Percentiles rank a stretch among this genome's conserved stretches.
phyloP scores from a whole-genome alignment of 495 filamentous ascomycete genomes.

The Xylaria castorea region DNA sequence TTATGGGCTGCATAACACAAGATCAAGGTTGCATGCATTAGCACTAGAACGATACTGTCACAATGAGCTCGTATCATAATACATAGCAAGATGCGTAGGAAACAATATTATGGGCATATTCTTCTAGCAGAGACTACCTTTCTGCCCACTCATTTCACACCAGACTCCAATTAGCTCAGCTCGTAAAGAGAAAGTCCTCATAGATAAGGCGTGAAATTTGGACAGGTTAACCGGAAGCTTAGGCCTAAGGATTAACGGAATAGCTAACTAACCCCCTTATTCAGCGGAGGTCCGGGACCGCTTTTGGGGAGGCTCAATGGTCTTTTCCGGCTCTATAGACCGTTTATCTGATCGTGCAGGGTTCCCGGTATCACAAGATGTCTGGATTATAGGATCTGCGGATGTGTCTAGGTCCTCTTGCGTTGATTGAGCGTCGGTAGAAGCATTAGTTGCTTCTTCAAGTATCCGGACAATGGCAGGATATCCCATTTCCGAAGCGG shows the following conservation, averaged over 20 bases:
- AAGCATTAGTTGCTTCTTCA: background rate
- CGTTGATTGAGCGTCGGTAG: background rate
- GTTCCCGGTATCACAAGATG: background rate
- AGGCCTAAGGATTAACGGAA: background rate
- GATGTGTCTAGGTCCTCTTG: background rate
- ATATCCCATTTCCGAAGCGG: slow-evolving; percentile 21
- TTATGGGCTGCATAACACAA: too few species aligned
- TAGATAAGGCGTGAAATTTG: background rate
- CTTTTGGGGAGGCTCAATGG: background rate
- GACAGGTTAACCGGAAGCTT: background rate
- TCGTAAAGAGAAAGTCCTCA: too few species aligned
- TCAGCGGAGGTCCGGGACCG: background rate
- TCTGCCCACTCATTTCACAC: too few species aligned
- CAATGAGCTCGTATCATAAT: too few species aligned
- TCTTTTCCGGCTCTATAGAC: background rate
- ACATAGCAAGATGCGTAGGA: too few species aligned
- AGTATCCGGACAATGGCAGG: slow-evolving; percentile 27
- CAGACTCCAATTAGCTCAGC: too few species aligned
- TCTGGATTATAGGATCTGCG: background rate
- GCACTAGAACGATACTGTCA: too few species aligned
- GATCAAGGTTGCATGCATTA: too few species aligned
- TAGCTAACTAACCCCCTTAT: background rate
- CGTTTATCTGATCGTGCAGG: background rate
- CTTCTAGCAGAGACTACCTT: too few species aligned
- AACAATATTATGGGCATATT: too few species aligned